phyloP scores from a whole-genome alignment of 495 filamentous ascomycete species.

The Daldinia loculata region DNA sequence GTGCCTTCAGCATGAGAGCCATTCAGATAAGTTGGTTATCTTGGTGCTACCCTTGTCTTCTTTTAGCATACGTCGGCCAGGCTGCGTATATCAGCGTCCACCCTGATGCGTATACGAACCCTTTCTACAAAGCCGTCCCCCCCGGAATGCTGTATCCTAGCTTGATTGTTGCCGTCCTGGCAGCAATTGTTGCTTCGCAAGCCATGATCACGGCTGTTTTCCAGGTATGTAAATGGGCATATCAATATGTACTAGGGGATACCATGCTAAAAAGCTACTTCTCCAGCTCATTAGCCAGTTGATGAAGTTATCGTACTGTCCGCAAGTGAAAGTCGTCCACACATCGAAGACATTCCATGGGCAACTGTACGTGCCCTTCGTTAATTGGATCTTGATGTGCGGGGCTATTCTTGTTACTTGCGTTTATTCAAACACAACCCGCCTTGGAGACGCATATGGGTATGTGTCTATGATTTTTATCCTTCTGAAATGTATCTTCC shows the following conservation, averaged over 20 bases:
- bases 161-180: slow-evolving; percentile 71
- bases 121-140: slow-evolving; percentile 74
- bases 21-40: slow-evolving; percentile 72
- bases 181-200: slow-evolving; percentile 78
- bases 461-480: background rate
- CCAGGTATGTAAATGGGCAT: slow-evolving; percentile 39
- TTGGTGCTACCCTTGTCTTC: slow-evolving; percentile 71
- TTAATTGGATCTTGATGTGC: slow-evolving; percentile 78
- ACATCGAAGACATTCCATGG: slow-evolving; percentile 72
- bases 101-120: slow-evolving; percentile 70
- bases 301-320: slow-evolving; percentile 78
- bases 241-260: background rate
- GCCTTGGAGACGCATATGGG: slow-evolving; percentile 58
- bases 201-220: slow-evolving; percentile 81
- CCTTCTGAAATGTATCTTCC: too few relatives aligned
- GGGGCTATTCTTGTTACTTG: slow-evolving; percentile 77
- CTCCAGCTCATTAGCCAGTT: slow-evolving; percentile 71
- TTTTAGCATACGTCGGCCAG: slow-evolving; percentile 77
- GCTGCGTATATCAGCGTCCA: slow-evolving; percentile 73
- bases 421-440: slow-evolving; percentile 73
- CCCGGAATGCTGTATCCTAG: slow-evolving; percentile 72
- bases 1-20: slow-evolving; percentile 69
- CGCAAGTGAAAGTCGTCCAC: slow-evolving; percentile 74
- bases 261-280: slow-evolving; percentile 7
- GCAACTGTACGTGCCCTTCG: slow-evolving; percentile 75